phyloP scores from a whole-genome alignment of 768 basidiomycete species.

The Omphalotus guepiniiformis region DNA sequence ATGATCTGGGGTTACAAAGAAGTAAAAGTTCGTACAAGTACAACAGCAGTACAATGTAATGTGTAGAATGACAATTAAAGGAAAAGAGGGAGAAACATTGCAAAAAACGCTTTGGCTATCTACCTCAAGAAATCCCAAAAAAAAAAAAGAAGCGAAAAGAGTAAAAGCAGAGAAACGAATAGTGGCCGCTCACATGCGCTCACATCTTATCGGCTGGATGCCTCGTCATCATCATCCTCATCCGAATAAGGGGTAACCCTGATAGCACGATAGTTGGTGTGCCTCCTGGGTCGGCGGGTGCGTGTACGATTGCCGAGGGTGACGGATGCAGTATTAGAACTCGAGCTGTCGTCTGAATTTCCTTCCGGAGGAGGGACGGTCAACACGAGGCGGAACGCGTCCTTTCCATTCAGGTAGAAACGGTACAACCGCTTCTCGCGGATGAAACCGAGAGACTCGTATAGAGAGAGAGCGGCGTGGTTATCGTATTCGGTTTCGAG shows the following conservation, averaged over 20 bases:
- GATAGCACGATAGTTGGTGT: slow-evolving; percentile 36
- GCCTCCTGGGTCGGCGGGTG: slow-evolving; percentile 10
- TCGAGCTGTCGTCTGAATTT: slow-evolving; percentile 22
- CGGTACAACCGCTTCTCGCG: slow-evolving; percentile 91
- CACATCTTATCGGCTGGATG: no score
- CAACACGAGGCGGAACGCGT: slow-evolving; percentile 84
- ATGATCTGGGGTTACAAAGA: no score
- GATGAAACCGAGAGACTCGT: slow-evolving; percentile 91
- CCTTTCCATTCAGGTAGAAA: slow-evolving; percentile 97
- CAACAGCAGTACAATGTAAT: no score
- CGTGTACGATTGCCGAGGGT: background rate
- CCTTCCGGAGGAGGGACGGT: slow-evolving; percentile 44
- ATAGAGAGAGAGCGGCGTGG: slow-evolving; percentile 78
- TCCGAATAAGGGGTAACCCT: slow-evolving; percentile 41
- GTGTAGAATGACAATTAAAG: no score
- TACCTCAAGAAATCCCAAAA: no score
- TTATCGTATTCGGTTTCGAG: slow-evolving; percentile 98
- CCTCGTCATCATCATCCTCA: slow-evolving; percentile 39
- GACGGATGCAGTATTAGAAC: background rate
- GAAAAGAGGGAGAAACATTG: no score
- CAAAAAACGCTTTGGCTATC: no score
- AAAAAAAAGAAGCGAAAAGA: no score
- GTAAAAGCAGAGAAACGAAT: no score
- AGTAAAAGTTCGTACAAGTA: no score
- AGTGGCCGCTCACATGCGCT: no score